Evolutionary conservation across 129 eudicot species (phyloP).

Genomic region (Heracleum sosnowskyi): DNA sequence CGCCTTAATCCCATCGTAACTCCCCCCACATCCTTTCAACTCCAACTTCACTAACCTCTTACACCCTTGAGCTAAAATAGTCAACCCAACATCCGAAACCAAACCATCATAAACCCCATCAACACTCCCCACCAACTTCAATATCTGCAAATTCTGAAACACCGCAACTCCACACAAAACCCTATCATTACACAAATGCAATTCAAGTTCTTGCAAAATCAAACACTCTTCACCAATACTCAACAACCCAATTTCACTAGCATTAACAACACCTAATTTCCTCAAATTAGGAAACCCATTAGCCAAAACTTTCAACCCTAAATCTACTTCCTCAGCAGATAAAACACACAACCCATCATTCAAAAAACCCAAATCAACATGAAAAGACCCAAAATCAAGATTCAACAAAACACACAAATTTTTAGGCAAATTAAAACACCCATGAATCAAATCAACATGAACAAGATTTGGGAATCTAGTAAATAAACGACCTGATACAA

Average conservation of each 20-base stretch:
- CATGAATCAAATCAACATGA: slow-evolving; percentile 15
- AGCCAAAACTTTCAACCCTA: slow-evolving; percentile 55
- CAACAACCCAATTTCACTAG: slow-evolving; percentile 44
- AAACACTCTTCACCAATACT: slow-evolving; percentile 57
- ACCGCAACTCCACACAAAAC: slow-evolving; percentile 43
- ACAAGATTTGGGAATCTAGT: slow-evolving; percentile 18
- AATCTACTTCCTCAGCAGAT: slow-evolving; percentile 27
- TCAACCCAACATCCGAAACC: slow-evolving; percentile 84
- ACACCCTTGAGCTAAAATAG: slow-evolving; percentile 93
- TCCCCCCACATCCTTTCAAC: slow-evolving; percentile 91
- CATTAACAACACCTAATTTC: slow-evolving; percentile 45
- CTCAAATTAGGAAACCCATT: slow-evolving; percentile 60
- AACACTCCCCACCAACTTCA: slow-evolving; percentile 58
- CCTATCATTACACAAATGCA: slow-evolving; percentile 52
- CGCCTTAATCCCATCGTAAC: slow-evolving; percentile 91
- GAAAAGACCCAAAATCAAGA: slow-evolving; percentile 3
- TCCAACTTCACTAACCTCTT: slow-evolving; percentile 73
- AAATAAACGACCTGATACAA: slow-evolving; percentile 12
- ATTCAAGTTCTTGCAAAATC: slow-evolving; percentile 70
- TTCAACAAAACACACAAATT: slow-evolving; percentile 9
- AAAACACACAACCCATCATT: background rate
- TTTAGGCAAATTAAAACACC: slow-evolving; percentile 1
- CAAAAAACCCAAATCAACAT: background rate
- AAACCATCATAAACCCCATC: slow-evolving; percentile 62
- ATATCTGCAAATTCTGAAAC: slow-evolving; percentile 63